Percentiles rank a stretch among this genome's conserved stretches.
Conservation (phyloP, 1,284 basidiomycete genomes). For the Uromyces viciae-fabae region DNA sequence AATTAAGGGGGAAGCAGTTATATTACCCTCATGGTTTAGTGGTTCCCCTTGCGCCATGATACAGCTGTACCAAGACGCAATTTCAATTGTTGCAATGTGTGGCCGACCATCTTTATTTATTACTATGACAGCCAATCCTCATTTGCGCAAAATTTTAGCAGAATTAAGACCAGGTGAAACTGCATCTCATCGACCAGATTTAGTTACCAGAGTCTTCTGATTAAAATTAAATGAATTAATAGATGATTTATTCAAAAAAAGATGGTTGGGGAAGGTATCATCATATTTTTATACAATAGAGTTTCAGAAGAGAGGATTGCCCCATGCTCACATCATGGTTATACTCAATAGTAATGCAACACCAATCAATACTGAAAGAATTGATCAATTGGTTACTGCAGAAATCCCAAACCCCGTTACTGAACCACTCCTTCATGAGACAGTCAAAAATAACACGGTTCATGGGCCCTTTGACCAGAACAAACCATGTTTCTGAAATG, state of each 20-base stretch:
- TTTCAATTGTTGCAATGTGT: not conserved
- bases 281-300: constrained; percentile 54
- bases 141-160: too few species aligned
- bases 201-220: constrained; percentile 11
- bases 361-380: not conserved
- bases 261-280: not conserved
- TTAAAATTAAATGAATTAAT: not conserved
- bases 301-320: constrained; percentile 57
- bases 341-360: not conserved
- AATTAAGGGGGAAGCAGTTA: not conserved
- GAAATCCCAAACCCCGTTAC: not conserved
- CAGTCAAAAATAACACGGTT: not conserved
- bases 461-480: not conserved
- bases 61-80: constrained; percentile 12
- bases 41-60: not conserved
- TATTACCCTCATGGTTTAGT: constrained; percentile 1
- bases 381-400: constrained; percentile 1
- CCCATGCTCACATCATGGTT: constrained; percentile 57
- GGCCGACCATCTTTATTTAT: constrained; percentile 25
- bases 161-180: not conserved
- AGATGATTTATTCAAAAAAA: not conserved
- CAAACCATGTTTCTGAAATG: not conserved
- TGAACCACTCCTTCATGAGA: not conserved
- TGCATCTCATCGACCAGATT: not conserved
- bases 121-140: constrained; percentile 22